Conservation (phyloP, 345 rosid species). For the Populus simonii region DNA sequence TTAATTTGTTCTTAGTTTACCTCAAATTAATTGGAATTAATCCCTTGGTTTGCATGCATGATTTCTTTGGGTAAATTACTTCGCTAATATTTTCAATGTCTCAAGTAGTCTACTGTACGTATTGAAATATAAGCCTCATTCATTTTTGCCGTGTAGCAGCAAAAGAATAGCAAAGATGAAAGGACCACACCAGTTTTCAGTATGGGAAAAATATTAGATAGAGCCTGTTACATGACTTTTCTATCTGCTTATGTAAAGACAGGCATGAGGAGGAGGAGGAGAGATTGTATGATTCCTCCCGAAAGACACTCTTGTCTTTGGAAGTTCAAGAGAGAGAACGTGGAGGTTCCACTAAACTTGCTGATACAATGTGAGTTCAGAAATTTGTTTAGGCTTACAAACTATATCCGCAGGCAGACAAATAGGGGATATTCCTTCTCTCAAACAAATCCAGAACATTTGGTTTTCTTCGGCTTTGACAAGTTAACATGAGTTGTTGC, state of each 20-base stretch:
- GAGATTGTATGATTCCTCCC: too few species aligned
- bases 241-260: too few species aligned
- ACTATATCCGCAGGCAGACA: neutral
- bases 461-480: neutral
- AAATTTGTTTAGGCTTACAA: neutral
- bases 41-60: neutral
- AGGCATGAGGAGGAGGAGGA: too few species aligned
- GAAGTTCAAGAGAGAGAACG: constrained; percentile 46
- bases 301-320: too few species aligned
- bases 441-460: neutral
- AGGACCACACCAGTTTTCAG: too few species aligned
- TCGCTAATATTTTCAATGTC: neutral
- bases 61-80: neutral
- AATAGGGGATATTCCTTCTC: neutral
- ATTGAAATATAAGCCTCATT: neutral
- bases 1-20: neutral
- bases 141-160: too few species aligned
- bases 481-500: neutral
- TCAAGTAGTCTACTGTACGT: neutral
- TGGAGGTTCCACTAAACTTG: constrained; percentile 60
- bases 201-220: too few species aligned
- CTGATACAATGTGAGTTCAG: constrained; percentile 63
- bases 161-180: too few species aligned
- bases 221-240: too few species aligned
- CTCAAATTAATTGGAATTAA: neutral